Percentiles rank a stretch among this genome's conserved stretches.
These are phyloP conservation scores for Fusarium dimerum DNA, from an alignment of 2,329 filamentous ascomycete species.

Conservation along the genomic window DNA sequence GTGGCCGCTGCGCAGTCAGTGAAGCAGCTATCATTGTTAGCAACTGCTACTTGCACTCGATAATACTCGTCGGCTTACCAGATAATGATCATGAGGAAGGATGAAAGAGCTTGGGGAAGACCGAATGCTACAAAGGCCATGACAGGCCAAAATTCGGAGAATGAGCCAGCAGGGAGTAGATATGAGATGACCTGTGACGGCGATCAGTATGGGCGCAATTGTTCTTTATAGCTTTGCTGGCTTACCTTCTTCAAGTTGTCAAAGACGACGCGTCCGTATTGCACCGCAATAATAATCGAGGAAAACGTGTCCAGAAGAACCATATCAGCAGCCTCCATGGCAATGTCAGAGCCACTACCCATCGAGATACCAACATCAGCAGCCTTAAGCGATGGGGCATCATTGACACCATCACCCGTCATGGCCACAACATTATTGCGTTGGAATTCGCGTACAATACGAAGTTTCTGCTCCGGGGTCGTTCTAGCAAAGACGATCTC, in stretches of 20 bases:
- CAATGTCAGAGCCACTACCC: slow-evolving; percentile 64
- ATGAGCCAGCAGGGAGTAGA: slow-evolving; percentile 53
- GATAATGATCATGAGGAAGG: slow-evolving; percentile 60
- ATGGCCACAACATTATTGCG: slow-evolving; percentile 65
- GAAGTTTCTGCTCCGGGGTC: slow-evolving; percentile 69
- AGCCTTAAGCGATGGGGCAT: slow-evolving; percentile 65
- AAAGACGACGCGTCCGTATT: slow-evolving; percentile 42
- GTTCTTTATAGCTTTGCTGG: not conserved
- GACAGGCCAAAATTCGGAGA: slow-evolving; percentile 60
- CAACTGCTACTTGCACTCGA: not conserved
- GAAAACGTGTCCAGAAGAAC: slow-evolving; percentile 72
- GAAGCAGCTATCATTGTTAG: slow-evolving; percentile 30
- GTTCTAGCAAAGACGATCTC: slow-evolving; percentile 69
- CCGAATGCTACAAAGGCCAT: slow-evolving; percentile 58
- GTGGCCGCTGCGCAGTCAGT: slow-evolving; percentile 54
- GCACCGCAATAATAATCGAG: slow-evolving; percentile 67
- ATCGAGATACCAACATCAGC: slow-evolving; percentile 71
- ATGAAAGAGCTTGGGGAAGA: slow-evolving; percentile 50
- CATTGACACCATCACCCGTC: slow-evolving; percentile 73
- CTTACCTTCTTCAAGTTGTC: slow-evolving; percentile 40
- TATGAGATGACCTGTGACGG: slow-evolving; percentile 37
- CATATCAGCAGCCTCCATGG: slow-evolving; percentile 65
- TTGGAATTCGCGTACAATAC: slow-evolving; percentile 67
- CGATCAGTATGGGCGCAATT: not conserved
- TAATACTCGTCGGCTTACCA: slow-evolving; percentile 29